Base-by-base conservation (phyloP, 768 basidiomycete genomes). In the Rhizopogon sp. region DNA sequence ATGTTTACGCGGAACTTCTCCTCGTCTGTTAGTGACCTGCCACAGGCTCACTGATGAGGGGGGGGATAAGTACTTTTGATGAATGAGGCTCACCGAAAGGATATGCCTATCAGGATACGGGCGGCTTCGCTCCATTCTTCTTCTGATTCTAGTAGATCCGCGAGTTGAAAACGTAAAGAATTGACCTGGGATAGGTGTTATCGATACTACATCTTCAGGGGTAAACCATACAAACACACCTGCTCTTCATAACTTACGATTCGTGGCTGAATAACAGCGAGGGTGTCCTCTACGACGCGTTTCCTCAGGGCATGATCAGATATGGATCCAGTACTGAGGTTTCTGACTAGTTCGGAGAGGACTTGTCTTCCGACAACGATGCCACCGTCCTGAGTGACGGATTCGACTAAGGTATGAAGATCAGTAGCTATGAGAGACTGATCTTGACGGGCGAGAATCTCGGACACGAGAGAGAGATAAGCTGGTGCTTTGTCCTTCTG, bases 51-150 rank as follows among this genome's bases (percentile, higher is more conserved):
- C 37, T 31, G 50, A 35, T 54, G 60, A 40, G 41, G 17, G 16
- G 16, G 52, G 4, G 25, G 25, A 25, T 25, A 4, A 4, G 25
- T 25, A 25, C 25, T 25, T 25, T 25, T 25, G 8, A 81, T 66
- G 90, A 85, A 29, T 88, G 86, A 22, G 91, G 88, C 68, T 98
- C 96, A 41, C 97, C 47, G 47, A 49, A 35, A 77, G 6, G 93
- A 93, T 41, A 98, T 93, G 40, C 87, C 85, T 82, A 92, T 95
- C 41, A 98, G 79, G 37, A 96, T 88, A 50, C 86, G 84, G 1
- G 97, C 97, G 13, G 97, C 93, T 49, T 86, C 90, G 57, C 86
- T 87, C 89, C 93, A 98, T 66, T 93, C 92, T 68, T 99, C 95
- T 52, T 95, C 91, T 3, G 76, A 67, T 65, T 97, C 93, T 11